phyloP scores from a whole-genome alignment of 163 green algal species.

The Smithsoniella earleae region DNA sequence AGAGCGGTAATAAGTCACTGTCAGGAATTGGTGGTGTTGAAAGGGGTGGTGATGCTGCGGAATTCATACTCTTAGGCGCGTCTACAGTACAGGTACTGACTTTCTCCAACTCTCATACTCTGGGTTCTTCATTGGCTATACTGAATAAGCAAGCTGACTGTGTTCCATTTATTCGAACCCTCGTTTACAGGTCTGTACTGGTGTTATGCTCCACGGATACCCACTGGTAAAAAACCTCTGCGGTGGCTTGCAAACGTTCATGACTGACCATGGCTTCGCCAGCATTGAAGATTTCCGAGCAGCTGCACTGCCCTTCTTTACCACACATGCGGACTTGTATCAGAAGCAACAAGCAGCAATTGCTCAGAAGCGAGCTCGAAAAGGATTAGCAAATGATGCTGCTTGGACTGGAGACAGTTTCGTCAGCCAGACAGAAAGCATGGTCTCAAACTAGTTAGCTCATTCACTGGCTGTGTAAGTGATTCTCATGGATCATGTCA shows the following conservation, averaged over 20 bases:
- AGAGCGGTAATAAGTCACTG: conserved; percentile 44
- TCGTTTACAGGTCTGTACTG: conserved; percentile 76
- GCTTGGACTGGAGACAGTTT: conserved; percentile 93
- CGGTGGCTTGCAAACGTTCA: conserved; percentile 82
- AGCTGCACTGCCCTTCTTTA: conserved; percentile 80
- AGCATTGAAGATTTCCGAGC: conserved; percentile 80
- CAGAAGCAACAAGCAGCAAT: conserved; percentile 47
- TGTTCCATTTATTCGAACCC: too few relatives aligned
- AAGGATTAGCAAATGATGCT: conserved; percentile 76
- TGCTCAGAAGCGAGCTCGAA: conserved; percentile 56
- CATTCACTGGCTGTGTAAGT: too few relatives aligned
- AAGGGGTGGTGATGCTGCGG: conserved; percentile 80
- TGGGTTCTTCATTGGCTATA: too few relatives aligned
- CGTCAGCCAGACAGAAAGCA: conserved; percentile 72
- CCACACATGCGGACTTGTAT: conserved; percentile 89
- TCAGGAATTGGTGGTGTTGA: conserved; percentile 92
- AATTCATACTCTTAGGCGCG: conserved; percentile 88
- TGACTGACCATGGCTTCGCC: conserved; percentile 79
- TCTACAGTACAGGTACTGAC: conserved; percentile 79
- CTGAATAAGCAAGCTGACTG: too few relatives aligned
- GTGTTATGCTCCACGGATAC: conserved; percentile 87
- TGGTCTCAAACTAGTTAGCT: conserved; percentile 78
- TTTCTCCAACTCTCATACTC: too few relatives aligned
- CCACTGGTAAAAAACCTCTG: conserved; percentile 77
- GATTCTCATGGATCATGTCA: too few relatives aligned